phyloP scores from a whole-genome alignment of 2,329 filamentous ascomycete genomes.

The Neospermospora avenae region DNA sequence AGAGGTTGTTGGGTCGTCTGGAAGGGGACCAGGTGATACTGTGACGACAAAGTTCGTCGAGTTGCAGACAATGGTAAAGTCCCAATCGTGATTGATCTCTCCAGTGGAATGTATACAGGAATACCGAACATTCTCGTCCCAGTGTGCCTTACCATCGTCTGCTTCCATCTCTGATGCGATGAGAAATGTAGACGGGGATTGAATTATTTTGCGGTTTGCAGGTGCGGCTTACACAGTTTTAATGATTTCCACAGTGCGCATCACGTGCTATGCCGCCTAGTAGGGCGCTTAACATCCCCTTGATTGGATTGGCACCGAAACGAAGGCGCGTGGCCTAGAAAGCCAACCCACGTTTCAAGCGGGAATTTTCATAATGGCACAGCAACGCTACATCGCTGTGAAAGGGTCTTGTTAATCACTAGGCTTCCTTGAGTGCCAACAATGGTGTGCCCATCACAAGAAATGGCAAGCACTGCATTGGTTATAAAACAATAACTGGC shows the following conservation, averaged over 20 bases:
- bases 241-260: neutral
- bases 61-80: constrained; percentile 14
- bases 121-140: constrained; percentile 14
- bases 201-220: constrained; percentile 1
- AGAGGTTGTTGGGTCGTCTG: constrained; percentile 13
- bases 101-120: constrained; percentile 4
- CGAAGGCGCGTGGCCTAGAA: too few species aligned
- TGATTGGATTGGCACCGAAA: too few species aligned
- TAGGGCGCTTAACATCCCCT: too few species aligned
- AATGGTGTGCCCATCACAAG: too few species aligned
- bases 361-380: too few species aligned
- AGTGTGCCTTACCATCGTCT: constrained; percentile 11
- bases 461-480: too few species aligned
- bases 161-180: constrained; percentile 8
- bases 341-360: too few species aligned
- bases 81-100: constrained; percentile 14
- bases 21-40: constrained; percentile 12
- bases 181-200: constrained; percentile 7
- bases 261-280: constrained; percentile 2
- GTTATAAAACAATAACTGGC: too few species aligned
- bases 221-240: neutral
- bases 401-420: too few species aligned
- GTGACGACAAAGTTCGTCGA: constrained; percentile 16
- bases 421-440: too few species aligned
- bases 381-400: too few species aligned